These are phyloP conservation scores for Zasmidium cellare DNA, from an alignment of 2,329 filamentous ascomycete species.

Conservation along the genomic window DNA sequence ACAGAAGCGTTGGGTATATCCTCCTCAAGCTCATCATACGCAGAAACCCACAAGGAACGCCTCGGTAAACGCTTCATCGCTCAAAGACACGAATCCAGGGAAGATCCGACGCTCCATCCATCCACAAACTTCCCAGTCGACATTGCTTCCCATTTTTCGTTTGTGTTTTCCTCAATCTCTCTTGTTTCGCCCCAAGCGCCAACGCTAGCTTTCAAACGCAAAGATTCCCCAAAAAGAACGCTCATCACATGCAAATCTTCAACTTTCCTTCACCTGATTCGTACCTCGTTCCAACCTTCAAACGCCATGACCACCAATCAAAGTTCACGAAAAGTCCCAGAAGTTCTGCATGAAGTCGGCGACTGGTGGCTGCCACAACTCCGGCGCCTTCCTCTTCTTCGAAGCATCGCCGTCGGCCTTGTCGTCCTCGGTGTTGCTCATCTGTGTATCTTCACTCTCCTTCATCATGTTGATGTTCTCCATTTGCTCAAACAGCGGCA, in stretches of 20 bases:
- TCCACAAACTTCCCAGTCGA: background rate
- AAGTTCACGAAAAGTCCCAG: background rate
- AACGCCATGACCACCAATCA: background rate
- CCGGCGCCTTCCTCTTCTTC: slow-evolving; percentile 23
- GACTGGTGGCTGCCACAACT: slow-evolving; percentile 15
- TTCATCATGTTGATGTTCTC: slow-evolving; percentile 24
- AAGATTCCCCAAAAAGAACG: background rate
- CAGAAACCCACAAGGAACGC: no score
- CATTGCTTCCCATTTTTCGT: no score
- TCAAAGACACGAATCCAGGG: background rate
- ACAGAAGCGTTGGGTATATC: slow-evolving; percentile 1
- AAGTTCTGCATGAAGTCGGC: slow-evolving; percentile 14
- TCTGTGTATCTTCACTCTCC: slow-evolving; percentile 16
- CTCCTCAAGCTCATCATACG: background rate
- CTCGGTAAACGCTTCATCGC: background rate
- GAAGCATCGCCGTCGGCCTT: slow-evolving; percentile 1
- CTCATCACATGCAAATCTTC: background rate
- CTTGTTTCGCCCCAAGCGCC: background rate
- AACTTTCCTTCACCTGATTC: no score
- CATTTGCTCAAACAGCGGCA: slow-evolving; percentile 23
- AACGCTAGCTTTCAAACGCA: background rate
- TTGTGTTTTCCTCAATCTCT: no score
- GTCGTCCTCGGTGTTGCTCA: slow-evolving; percentile 11
- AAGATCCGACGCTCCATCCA: background rate
- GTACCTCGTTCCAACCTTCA: no score